These are phyloP conservation scores for Wickerhamiella lipophila DNA, from an alignment of 805 yeast species.

Conservation along the genomic window DNA sequence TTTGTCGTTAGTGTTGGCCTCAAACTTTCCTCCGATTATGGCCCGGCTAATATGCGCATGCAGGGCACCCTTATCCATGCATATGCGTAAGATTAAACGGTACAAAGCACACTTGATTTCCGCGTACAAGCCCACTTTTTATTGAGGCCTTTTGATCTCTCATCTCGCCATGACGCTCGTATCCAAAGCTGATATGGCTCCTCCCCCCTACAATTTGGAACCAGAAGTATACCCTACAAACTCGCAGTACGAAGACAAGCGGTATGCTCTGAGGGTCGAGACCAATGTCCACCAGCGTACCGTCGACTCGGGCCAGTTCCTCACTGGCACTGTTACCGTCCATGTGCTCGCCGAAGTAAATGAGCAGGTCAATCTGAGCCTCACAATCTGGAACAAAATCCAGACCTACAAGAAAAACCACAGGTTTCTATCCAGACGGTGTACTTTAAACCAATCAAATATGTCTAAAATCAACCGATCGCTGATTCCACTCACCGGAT, in stretches of 20 bases:
- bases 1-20: background rate
- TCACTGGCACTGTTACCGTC: constrained; percentile 9
- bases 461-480: constrained; percentile 5
- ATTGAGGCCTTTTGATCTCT: too few relatives aligned
- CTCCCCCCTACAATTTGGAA: constrained; percentile 6
- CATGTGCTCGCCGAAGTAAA: background rate
- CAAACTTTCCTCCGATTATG: background rate
- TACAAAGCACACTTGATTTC: background rate
- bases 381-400: constrained; percentile 8
- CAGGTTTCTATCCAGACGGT: constrained; percentile 2
- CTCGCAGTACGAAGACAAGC: constrained; percentile 3
- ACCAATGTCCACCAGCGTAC: constrained; percentile 9
- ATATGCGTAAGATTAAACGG: background rate
- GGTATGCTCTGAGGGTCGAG: constrained; percentile 9
- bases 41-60: background rate
- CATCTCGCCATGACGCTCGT: background rate
- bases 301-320: constrained; percentile 8
- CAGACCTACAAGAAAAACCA: constrained; percentile 5
- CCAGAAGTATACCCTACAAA: background rate
- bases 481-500: background rate
- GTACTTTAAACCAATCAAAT: background rate
- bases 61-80: constrained; percentile 4
- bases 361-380: background rate
- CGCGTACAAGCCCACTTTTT: too few relatives aligned
- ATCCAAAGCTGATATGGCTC: constrained; percentile 3